A percentile compares a stretch with the other conserved stretches of the same genome.
phyloP scores from a whole-genome alignment of 2,329 filamentous ascomycete genomes.

The Metarhizium humberi region DNA sequence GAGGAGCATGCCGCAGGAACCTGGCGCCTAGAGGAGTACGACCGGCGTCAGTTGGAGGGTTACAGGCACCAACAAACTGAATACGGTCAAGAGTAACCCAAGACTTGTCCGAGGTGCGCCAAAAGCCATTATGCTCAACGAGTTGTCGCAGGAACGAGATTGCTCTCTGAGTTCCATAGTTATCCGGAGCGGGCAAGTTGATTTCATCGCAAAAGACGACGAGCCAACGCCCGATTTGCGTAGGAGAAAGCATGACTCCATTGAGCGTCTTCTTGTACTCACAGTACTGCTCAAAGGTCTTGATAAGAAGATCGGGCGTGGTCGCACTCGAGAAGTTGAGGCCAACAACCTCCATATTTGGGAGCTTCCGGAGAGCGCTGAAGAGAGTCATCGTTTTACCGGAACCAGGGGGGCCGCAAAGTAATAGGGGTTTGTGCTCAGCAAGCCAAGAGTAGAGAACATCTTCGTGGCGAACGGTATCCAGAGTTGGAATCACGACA shows the following conservation, averaged over 20 bases:
- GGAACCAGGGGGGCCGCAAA: constrained; percentile 95
- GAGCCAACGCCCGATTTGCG: constrained; percentile 93
- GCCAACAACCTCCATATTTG: constrained; percentile 97
- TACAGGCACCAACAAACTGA: constrained; percentile 97
- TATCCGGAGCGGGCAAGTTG: constrained; percentile 94
- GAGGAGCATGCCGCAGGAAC: constrained; percentile 92
- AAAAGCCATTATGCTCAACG: constrained; percentile 98
- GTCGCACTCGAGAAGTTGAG: constrained; percentile 99
- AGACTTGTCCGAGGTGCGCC: constrained; percentile 92
- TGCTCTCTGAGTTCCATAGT: constrained; percentile 92
- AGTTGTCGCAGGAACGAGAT: constrained; percentile 97
- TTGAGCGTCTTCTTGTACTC: constrained; percentile 99
- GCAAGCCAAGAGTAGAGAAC: constrained; percentile 99
- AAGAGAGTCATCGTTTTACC: constrained; percentile 99
- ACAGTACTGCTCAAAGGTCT: constrained; percentile 99
- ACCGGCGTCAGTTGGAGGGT: constrained; percentile 93
- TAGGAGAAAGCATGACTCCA: constrained; percentile 89
- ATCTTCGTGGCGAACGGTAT: constrained; percentile 96
- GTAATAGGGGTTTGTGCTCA: constrained; percentile 91
- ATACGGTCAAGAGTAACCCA: constrained; percentile 98
- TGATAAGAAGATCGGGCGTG: constrained; percentile 93
- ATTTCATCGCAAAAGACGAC: constrained; percentile 99
- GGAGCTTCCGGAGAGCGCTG: constrained; percentile 89
- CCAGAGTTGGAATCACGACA: constrained; percentile 93
- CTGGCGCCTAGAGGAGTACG: constrained; percentile 88